These are phyloP conservation scores for Xylaria curta DNA, from an alignment of 495 filamentous ascomycete genomes.

Conservation along the genomic window DNA sequence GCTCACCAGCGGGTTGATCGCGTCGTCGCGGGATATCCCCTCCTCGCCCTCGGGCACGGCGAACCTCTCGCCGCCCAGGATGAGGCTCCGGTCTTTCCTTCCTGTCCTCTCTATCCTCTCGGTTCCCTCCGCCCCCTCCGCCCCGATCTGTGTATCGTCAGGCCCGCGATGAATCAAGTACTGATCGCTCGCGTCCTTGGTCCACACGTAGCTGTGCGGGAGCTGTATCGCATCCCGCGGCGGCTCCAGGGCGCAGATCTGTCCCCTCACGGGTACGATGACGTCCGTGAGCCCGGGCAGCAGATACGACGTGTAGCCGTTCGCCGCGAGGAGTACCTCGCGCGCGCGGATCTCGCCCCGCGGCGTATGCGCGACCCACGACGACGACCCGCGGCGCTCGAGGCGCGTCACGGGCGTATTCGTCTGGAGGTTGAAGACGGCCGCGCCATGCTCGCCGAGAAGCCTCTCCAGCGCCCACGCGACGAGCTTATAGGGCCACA, in stretches of 20 bases:
- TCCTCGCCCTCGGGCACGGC: constrained; percentile 25
- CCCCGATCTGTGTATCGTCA: constrained; percentile 66
- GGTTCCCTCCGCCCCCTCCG: constrained; percentile 52
- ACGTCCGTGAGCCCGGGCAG: constrained; percentile 71
- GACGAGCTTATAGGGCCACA: constrained; percentile 86
- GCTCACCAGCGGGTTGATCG: constrained; percentile 58
- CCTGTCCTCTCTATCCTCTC: no score
- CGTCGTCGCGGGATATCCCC: constrained; percentile 51
- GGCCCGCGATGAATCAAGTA: constrained; percentile 76
- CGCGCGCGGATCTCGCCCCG: constrained; percentile 64
- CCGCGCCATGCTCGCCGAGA: constrained; percentile 35
- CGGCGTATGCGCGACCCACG: constrained; percentile 50
- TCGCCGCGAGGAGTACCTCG: constrained; percentile 77
- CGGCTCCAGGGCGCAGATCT: constrained; percentile 73
- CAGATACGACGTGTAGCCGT: constrained; percentile 76
- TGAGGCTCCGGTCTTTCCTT: constrained; percentile 35
- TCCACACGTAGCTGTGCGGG: constrained; percentile 35
- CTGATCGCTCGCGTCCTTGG: constrained; percentile 60
- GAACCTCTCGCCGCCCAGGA: constrained; percentile 23
- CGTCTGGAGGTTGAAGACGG: constrained; percentile 73
- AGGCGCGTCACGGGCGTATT: constrained; percentile 68
- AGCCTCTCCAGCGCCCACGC: constrained; percentile 66
- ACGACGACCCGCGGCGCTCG: constrained; percentile 30
- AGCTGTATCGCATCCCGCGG: constrained; percentile 36
- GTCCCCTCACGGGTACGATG: constrained; percentile 77